phyloP scores from a whole-genome alignment of 345 rosid species.

The Populus davidiana region DNA sequence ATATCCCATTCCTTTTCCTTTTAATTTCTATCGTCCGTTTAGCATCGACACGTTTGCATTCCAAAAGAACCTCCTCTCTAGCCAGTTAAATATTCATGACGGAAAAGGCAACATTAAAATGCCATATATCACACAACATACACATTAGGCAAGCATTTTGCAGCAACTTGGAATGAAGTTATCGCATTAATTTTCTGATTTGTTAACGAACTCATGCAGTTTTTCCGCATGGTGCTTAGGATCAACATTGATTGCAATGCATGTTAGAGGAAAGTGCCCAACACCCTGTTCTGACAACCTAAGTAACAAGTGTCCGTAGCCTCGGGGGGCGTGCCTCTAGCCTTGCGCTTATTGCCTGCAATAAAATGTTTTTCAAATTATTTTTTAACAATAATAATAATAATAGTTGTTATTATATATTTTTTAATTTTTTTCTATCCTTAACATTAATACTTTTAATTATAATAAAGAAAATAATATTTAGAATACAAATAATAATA shows the following conservation, averaged over 20 bases:
- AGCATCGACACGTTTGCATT: background rate
- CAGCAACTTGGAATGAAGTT: background rate
- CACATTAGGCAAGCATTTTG: background rate
- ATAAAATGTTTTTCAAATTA: no score
- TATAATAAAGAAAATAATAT: no score
- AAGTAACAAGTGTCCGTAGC: no score
- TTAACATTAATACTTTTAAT: no score
- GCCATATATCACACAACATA: background rate
- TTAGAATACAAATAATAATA: no score
- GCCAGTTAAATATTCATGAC: conserved; percentile 16
- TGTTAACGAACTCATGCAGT: conserved; percentile 13
- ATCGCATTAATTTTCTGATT: background rate
- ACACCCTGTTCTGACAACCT: no score
- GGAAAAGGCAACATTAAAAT: conserved; percentile 25
- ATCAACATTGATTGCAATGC: conserved; percentile 53
- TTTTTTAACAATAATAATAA: no score
- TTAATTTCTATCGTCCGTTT: background rate
- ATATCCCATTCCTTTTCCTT: conserved; percentile 12
- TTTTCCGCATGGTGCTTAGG: conserved; percentile 48
- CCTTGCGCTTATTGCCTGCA: no score
- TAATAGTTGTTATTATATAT: no score
- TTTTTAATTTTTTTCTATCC: no score
- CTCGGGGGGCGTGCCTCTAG: no score
- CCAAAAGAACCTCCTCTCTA: conserved; percentile 1
- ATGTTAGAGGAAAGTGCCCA: conserved; percentile 38